Conservation (phyloP, 164 flowering plant genomes). For the Nelumbo lutea region DNA sequence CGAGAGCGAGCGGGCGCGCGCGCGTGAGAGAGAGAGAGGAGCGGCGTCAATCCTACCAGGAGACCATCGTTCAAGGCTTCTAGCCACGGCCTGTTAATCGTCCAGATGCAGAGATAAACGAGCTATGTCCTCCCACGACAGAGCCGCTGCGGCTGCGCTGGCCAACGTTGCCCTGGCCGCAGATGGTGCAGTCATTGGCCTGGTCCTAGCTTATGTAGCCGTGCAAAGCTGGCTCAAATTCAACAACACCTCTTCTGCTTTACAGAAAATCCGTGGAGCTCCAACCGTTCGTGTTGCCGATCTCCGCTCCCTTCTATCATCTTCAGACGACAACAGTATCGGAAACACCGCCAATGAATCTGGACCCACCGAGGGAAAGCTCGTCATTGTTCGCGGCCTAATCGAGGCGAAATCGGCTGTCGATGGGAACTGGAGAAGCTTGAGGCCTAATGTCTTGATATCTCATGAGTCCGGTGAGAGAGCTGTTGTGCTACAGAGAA, state of each 20-base stretch:
- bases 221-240: constrained; percentile 40
- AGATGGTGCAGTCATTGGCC: constrained; percentile 76
- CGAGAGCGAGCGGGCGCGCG: neutral
- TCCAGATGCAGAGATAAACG: neutral
- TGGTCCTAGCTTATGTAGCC: constrained; percentile 58
- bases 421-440: constrained; percentile 43
- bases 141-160: constrained; percentile 38
- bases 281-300: constrained; percentile 49
- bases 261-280: constrained; percentile 41
- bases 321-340: constrained; percentile 16
- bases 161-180: constrained; percentile 53
- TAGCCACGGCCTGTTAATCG: neutral
- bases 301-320: constrained; percentile 47
- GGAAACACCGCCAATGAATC: constrained; percentile 1
- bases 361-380: constrained; percentile 12
- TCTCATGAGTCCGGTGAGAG: constrained; percentile 58
- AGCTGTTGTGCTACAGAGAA: constrained; percentile 58
- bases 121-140: constrained; percentile 45
- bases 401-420: constrained; percentile 56
- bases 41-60: too few relatives aligned
- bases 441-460: constrained; percentile 29
- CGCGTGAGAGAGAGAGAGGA: neutral
- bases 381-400: constrained; percentile 60
- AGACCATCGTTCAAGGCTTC: too few relatives aligned
- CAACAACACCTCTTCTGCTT: constrained; percentile 41